These are phyloP conservation scores for Tolypocladium tropicale DNA, from an alignment of 2,329 filamentous ascomycete species.

Conservation along the genomic window DNA sequence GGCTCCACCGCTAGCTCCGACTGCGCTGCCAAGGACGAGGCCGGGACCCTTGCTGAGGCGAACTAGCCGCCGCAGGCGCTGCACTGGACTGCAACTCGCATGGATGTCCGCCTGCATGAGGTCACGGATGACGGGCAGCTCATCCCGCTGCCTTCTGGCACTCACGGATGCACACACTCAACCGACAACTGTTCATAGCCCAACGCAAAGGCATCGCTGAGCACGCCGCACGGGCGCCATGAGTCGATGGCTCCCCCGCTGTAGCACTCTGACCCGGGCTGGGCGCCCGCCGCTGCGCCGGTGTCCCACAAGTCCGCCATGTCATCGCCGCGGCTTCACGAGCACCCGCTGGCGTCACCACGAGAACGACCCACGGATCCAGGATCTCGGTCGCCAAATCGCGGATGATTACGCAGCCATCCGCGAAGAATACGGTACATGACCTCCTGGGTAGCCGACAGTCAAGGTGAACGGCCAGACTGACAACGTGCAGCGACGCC, in stretches of 20 bases:
- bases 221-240: background rate
- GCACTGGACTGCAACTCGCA: no score
- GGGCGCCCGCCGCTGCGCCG: background rate
- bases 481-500: constrained; percentile 35
- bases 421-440: constrained; percentile 32
- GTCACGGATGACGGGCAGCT: no score
- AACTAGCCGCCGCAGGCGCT: background rate
- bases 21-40: background rate
- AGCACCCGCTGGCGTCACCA: background rate
- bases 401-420: constrained; percentile 35
- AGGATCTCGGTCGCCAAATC: constrained; percentile 18
- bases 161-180: no score
- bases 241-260: constrained; percentile 1
- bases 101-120: no score
- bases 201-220: no score
- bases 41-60: background rate
- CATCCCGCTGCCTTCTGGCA: no score
- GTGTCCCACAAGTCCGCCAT: background rate
- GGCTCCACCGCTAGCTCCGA: background rate
- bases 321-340: background rate
- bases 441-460: background rate
- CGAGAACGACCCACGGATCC: constrained; percentile 2
- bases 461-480: background rate
- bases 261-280: background rate
- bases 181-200: no score